Base-by-base conservation (phyloP, 306 rosid species). In the Gastrolobium villosum region DNA sequence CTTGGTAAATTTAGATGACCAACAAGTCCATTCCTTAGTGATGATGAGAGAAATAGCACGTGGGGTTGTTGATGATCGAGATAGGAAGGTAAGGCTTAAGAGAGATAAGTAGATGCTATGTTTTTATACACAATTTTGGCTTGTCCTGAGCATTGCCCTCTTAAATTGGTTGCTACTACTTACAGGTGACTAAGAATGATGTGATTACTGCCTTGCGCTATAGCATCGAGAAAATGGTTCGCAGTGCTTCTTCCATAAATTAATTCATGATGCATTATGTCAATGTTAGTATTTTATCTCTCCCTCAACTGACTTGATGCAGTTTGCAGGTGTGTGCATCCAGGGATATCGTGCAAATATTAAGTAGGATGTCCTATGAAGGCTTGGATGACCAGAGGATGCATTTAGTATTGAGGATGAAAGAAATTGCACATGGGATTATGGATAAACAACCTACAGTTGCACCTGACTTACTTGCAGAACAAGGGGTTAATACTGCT, bases 21-120 rank as follows among this genome's bases (percentile, higher is more conserved):
- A 91, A 45, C 97, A 90, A 81, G 91, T 92, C n/a, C 92, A 91
- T 79, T 89, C 97, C 14, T 88, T 95, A 34, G 92, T 92, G 82
- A 87, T 84, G 97, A 90, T 92, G 92, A 76, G 95, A 85, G 99
- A 95, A 84, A 92, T 92, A 70, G 96, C 97, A 3, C 92, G 92
- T 67, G 95, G 97, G 26, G 90, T 92, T 75, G 86, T 91, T 31
- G 88, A 83, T 57, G 93, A 82, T 78, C 87, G 87, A 52, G 90
- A 85, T 68, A 90, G 86, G 55, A 95, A 88, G 94, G 99, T 92
- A 68, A 66, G 81, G 11, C 54, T 65, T 57, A 10, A 6, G 43
- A 45, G 26, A 30, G 26, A 61, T 59, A 30, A 45, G 4, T 1
- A 44, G 54, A 39, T 20, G 52, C 31, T 72, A 45, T 31, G 44